These are phyloP conservation scores for Podaxis mareebaensis DNA, from an alignment of 768 basidiomycete species.

Conservation along the genomic window DNA sequence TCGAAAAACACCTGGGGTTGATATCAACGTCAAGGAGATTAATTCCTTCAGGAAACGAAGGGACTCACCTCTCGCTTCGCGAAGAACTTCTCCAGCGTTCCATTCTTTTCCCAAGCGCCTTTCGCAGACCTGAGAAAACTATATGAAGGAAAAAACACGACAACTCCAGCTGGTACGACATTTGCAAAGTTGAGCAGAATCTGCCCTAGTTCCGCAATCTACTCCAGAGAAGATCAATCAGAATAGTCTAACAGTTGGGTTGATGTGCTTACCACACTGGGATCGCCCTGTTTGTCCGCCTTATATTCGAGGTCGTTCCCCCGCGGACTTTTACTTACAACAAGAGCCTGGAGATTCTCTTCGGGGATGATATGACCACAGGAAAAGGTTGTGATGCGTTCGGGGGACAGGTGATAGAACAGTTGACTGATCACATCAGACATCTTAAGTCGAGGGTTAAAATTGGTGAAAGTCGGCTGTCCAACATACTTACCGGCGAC, in stretches of 20 bases:
- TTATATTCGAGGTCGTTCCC: constrained; percentile 81
- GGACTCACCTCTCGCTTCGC: constrained; percentile 71
- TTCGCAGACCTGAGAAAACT: constrained; percentile 72
- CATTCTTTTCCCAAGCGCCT: constrained; percentile 62
- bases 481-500: constrained; percentile 75
- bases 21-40: constrained; percentile 6
- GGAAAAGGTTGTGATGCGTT: constrained; percentile 76
- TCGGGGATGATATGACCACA: constrained; percentile 92
- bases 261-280: constrained; percentile 49
- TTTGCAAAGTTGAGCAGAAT: constrained; percentile 77
- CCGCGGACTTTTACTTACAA: constrained; percentile 72
- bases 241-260: neutral
- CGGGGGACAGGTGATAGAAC: constrained; percentile 61
- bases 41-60: neutral
- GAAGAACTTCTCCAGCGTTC: constrained; percentile 60
- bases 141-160: constrained; percentile 95
- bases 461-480: neutral
- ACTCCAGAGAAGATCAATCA: constrained; percentile 9
- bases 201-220: constrained; percentile 85
- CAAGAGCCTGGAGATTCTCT: constrained; percentile 73
- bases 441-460: constrained; percentile 54
- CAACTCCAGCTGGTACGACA: constrained; percentile 83
- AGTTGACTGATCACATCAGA: constrained; percentile 85
- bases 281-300: constrained; percentile 69
- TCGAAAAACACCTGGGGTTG: constrained; percentile 79